phyloP scores from a whole-genome alignment of 495 filamentous ascomycete genomes.

The Xylaria scruposa region DNA sequence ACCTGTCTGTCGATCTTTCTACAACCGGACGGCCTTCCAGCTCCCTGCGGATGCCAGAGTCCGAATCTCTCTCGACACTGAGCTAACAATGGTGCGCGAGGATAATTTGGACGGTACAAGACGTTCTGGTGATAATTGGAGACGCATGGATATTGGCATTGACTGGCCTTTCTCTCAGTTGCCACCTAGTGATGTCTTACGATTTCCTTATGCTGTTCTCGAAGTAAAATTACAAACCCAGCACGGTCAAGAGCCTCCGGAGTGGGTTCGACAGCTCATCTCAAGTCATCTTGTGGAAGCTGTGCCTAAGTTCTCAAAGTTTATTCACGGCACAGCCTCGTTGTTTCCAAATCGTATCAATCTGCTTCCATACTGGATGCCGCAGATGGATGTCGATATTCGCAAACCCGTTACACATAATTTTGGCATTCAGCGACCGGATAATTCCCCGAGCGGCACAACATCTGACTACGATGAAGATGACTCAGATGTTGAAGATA shows the following conservation, averaged over 20 bases:
- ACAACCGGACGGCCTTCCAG: constrained; percentile 97
- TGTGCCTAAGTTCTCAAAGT: constrained; percentile 98
- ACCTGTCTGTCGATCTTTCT: constrained; percentile 92
- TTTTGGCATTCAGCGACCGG: constrained; percentile 86
- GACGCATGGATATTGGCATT: constrained; percentile 96
- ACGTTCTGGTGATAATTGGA: constrained; percentile 88
- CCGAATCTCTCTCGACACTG: constrained; percentile 95
- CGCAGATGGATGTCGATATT: constrained; percentile 98
- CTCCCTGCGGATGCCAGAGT: constrained; percentile 95
- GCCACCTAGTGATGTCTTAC: constrained; percentile 79
- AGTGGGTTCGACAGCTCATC: constrained; percentile 93
- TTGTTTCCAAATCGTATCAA: constrained; percentile 88
- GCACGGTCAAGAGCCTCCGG: constrained; percentile 92
- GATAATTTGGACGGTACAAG: constrained; percentile 86
- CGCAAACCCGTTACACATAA: constrained; percentile 84
- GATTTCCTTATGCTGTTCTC: constrained; percentile 94
- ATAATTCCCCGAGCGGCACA: constrained; percentile 75
- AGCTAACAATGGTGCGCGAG: constrained; percentile 91
- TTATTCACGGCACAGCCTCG: constrained; percentile 92
- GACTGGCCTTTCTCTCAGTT: constrained; percentile 94
- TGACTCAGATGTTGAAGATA: constrained; percentile 62
- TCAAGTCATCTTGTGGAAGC: constrained; percentile 95
- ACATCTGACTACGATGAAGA: constrained; percentile 76
- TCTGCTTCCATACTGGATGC: constrained; percentile 94
- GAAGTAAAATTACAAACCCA: constrained; percentile 99